A percentile compares a stretch with the other conserved stretches of the same genome.
These are phyloP conservation scores for Pichia paraexigua DNA, from an alignment of 805 yeast genomes.

Conservation along the genomic window DNA sequence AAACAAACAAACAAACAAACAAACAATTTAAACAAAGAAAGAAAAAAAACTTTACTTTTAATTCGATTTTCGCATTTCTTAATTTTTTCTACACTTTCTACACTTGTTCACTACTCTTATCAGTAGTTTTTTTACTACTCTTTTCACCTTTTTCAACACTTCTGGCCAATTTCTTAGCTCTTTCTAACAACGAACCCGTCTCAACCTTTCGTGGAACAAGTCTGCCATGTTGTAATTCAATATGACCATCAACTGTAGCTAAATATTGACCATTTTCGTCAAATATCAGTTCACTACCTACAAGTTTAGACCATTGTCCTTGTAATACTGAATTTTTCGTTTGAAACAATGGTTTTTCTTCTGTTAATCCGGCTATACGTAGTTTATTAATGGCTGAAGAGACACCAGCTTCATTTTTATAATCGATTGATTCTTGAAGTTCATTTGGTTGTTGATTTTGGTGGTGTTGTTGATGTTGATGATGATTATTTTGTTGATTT, in stretches of 20 bases:
- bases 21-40: too few relatives aligned
- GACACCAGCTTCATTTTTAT: conserved; percentile 7
- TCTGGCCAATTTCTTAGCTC: conserved; percentile 9
- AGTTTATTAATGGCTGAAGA: conserved; percentile 21
- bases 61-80: too few relatives aligned
- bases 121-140: too few relatives aligned
- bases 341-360: conserved; percentile 47
- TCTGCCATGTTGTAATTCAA: conserved; percentile 26
- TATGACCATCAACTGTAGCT: conserved; percentile 24
- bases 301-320: conserved; percentile 68
- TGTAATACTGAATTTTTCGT: conserved; percentile 54
- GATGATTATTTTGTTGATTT: background rate
- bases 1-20: too few relatives aligned
- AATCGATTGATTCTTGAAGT: conserved; percentile 11
- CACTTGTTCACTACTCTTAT: too few relatives aligned
- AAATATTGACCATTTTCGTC: conserved; percentile 30
- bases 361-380: conserved; percentile 49
- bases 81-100: too few relatives aligned
- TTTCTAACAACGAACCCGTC: conserved; percentile 18
- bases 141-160: background rate
- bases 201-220: conserved; percentile 18
- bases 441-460: background rate
- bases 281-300: conserved; percentile 59
- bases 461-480: background rate
- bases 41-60: too few relatives aligned